Conservation (phyloP, 2,329 filamentous ascomycete genomes). For the Coleophoma cylindrospora region DNA sequence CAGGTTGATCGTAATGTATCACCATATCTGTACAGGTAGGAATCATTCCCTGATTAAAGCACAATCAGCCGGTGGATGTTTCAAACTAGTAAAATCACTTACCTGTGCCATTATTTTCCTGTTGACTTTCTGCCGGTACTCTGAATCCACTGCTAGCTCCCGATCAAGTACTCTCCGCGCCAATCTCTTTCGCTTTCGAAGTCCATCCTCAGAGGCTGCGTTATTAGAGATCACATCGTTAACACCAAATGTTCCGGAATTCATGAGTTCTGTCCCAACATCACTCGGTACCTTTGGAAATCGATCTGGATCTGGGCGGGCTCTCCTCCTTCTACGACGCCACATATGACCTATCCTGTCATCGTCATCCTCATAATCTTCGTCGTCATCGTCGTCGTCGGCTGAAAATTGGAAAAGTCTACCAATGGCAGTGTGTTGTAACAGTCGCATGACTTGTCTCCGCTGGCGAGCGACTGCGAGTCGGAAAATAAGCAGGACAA, state of each 20-base stretch:
- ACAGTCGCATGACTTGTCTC: constrained; percentile 15
- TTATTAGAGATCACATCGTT: constrained; percentile 50
- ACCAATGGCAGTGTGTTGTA: constrained; percentile 15
- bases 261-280: constrained; percentile 73
- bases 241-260: constrained; percentile 72
- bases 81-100: constrained; percentile 14
- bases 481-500: constrained; percentile 21
- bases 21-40: constrained; percentile 80
- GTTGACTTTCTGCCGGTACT: constrained; percentile 54
- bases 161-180: constrained; percentile 71
- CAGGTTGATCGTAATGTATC: constrained; percentile 78
- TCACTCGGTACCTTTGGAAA: constrained; percentile 85
- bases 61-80: not conserved
- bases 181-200: constrained; percentile 46
- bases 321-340: constrained; percentile 37
- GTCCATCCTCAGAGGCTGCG: constrained; percentile 38
- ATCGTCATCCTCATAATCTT: constrained; percentile 16
- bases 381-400: constrained; percentile 10
- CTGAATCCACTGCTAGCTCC: constrained; percentile 68
- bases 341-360: constrained; percentile 29
- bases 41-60: constrained; percentile 57
- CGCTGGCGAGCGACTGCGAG: constrained; percentile 16
- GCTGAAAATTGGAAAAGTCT: constrained; percentile 13
- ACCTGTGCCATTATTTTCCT: constrained; percentile 65
- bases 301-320: constrained; percentile 44